phyloP scores from a whole-genome alignment of 257 asterid genomes.

The Anisodus acutangulus region DNA sequence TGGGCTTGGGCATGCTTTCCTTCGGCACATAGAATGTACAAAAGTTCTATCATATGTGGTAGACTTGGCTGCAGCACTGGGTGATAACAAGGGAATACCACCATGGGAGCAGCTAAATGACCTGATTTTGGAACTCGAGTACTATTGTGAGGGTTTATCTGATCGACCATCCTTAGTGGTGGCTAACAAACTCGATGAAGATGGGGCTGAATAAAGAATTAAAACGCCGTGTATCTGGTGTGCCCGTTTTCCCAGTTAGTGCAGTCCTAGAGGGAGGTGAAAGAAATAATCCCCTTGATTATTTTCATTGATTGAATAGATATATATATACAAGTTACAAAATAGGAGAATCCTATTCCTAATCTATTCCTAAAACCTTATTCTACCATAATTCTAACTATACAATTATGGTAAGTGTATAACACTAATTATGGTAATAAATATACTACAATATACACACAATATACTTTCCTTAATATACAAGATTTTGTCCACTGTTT shows the following conservation, averaged over 20 bases:
- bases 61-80: conserved; percentile 66
- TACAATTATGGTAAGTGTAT: too few relatives aligned
- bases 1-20: conserved; percentile 91
- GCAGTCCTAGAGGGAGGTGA: conserved; percentile 95
- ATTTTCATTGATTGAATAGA: too few relatives aligned
- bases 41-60: conserved; percentile 83
- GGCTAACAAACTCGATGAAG: conserved; percentile 86
- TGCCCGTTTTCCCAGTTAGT: conserved; percentile 76
- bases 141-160: conserved; percentile 68
- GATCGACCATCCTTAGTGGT: conserved; percentile 73
- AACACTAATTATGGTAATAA: too few relatives aligned
- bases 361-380: too few relatives aligned
- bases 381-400: too few relatives aligned
- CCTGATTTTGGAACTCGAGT: conserved; percentile 74
- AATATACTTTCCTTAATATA: too few relatives aligned
- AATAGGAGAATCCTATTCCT: too few relatives aligned
- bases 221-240: conserved; percentile 60
- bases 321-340: too few relatives aligned
- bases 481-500: too few relatives aligned
- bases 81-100: conserved; percentile 72
- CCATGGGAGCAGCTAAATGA: conserved; percentile 88
- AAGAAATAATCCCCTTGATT: too few relatives aligned
- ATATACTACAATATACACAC: too few relatives aligned
- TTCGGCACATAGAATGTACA: conserved; percentile 88
- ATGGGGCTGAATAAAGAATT: conserved; percentile 77